Base-by-base conservation (phyloP, 2,329 filamentous ascomycete genomes). In the Fusarium chaquense region DNA sequence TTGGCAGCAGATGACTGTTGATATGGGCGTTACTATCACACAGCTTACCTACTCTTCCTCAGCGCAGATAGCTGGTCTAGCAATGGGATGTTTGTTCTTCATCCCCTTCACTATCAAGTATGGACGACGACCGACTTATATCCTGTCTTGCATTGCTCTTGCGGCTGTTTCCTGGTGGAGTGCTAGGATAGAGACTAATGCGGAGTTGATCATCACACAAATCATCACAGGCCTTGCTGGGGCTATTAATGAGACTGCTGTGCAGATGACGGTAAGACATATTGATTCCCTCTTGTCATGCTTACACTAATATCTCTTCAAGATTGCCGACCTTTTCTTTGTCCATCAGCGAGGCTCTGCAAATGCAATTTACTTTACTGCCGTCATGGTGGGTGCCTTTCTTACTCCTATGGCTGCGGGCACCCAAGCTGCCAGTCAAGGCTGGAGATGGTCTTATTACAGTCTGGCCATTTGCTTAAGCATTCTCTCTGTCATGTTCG, bases 171-270 rank as follows among this genome's bases (percentile, higher is more conserved):
- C 63, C 2, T 74, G 72, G 72, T 74, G 72, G 72, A 73, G 62
- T 10, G 55, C 72, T 0, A 54, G 60, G 3, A 78, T 77, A 62
- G 38, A 53, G 2, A 66, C 60, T 3, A 52, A 66, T 26, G 22
- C 62, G 4, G 73, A 78, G 40, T 26, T 78, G n/a, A 73, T 74
- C 15, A 6, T 72, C 3, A 75, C 70, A 5, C 72, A 73, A 26
- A 20, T 77, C 0, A 59, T 79, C 0, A 75, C 76, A 10, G 80
- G 81, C 0, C 55, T 82, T 18, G 77, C 79, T 2, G 80, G 79
- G 6, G 78, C 80, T 4, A 77, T 78, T 2, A 82, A 81, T n/a
- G 80, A 82, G 45, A 77, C 78, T 2, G 76, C 79, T 16, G 76
- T 76, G 0, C 78, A 81, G 45, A 81, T 83, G 67, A 82, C 78